Percentiles rank a stretch among this genome's conserved stretches.
Evolutionary conservation across 768 basidiomycete species (phyloP).

Genomic region (Suillus alpinus): DNA sequence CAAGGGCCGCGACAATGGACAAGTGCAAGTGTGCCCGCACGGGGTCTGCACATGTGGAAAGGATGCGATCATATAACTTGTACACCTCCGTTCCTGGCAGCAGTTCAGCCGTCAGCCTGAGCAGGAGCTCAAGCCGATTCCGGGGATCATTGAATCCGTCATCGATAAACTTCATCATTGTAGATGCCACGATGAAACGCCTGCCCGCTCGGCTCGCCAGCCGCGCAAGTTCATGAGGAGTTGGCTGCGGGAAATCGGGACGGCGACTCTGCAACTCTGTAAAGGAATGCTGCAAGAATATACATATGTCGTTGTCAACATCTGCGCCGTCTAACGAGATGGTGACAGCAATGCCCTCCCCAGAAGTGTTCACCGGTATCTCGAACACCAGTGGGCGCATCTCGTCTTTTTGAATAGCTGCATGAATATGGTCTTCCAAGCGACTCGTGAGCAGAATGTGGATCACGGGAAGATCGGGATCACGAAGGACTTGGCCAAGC

Average conservation of each 20-base stretch:
- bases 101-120: not conserved
- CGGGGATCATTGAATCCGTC: not conserved
- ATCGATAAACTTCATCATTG: not conserved
- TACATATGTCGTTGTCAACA: not conserved
- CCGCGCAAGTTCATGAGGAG: not conserved
- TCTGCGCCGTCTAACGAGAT: not conserved
- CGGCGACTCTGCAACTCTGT: not conserved
- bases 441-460: not conserved
- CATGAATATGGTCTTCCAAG: not conserved
- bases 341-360: not conserved
- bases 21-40: not conserved
- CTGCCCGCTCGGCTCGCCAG: not conserved
- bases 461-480: not conserved
- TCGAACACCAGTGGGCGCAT: not conserved
- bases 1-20: not conserved
- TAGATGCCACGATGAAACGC: not conserved
- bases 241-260: not conserved
- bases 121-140: not conserved
- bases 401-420: not conserved
- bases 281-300: not conserved
- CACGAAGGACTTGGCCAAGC: not conserved
- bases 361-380: not conserved
- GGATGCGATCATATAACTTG: not conserved
- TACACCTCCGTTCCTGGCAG: not conserved
- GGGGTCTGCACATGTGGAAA: not conserved